These are phyloP conservation scores for Vigna reflexopilosa DNA, from an alignment of 306 rosid species.

Conservation along the genomic window DNA sequence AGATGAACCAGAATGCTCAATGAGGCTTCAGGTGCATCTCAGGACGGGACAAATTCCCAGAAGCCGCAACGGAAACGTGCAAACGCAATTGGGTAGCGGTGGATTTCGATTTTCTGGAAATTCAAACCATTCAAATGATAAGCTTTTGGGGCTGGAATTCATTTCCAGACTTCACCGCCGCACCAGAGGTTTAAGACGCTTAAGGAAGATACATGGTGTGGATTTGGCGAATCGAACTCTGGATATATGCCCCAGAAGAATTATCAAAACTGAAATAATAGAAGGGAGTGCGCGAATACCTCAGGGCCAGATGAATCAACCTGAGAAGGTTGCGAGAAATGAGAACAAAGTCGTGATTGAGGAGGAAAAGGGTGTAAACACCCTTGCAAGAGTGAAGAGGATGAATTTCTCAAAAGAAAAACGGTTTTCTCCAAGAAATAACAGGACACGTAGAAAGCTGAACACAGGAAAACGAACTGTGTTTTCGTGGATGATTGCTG, in stretches of 20 bases:
- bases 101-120: not conserved
- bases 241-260: not conserved
- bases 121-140: not conserved
- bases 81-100: not conserved
- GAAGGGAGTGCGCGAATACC: not conserved
- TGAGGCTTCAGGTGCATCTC: not conserved
- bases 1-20: not conserved
- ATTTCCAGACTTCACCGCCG: not conserved
- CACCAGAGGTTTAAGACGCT: not conserved
- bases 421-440: not conserved
- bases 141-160: not conserved
- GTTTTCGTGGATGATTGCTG: constrained; percentile 70
- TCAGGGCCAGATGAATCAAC: not conserved
- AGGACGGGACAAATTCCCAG: too few species aligned
- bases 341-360: not conserved
- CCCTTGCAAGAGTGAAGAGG: too few species aligned
- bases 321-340: not conserved
- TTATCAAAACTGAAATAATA: not conserved
- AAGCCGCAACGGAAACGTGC: not conserved
- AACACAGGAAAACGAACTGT: constrained; percentile 54
- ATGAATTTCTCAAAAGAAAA: too few species aligned
- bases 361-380: not conserved
- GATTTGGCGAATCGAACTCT: not conserved
- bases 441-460: not conserved
- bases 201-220: not conserved